phyloP scores from a whole-genome alignment of 1,284 basidiomycete species.

The Pseudozyma sp. region DNA sequence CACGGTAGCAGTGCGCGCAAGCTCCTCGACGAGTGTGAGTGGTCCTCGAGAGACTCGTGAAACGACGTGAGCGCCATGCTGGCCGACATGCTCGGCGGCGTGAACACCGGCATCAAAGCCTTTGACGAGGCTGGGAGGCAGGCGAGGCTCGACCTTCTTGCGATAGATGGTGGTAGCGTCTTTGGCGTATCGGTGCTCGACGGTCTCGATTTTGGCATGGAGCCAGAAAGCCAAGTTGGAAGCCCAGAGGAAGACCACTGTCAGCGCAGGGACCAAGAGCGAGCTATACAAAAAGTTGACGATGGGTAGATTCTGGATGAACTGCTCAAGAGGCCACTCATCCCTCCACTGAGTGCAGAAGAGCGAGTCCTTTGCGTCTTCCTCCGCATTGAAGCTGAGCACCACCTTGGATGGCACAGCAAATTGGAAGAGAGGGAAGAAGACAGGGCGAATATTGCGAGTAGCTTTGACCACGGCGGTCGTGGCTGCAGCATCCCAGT shows the following conservation, averaged over 20 bases:
- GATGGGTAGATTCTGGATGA: conserved; percentile 26
- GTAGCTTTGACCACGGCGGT: conserved; percentile 45
- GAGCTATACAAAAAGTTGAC: conserved; percentile 22
- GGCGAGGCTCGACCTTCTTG: conserved; percentile 25
- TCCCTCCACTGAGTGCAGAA: conserved; percentile 54
- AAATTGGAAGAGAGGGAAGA: conserved; percentile 54
- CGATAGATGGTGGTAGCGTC: conserved; percentile 17
- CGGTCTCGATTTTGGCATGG: conserved; percentile 26
- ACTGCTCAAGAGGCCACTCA: conserved; percentile 39
- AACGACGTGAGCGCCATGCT: conserved; percentile 15
- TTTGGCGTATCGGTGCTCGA: conserved; percentile 24
- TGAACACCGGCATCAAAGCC: conserved; percentile 39
- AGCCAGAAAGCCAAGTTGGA: conserved; percentile 46
- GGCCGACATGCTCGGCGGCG: conserved; percentile 25
- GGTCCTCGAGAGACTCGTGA: conserved; percentile 31
- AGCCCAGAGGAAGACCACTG: conserved; percentile 37
- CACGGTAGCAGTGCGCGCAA: conserved; percentile 30
- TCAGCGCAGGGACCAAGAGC: conserved; percentile 37
- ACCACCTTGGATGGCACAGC: conserved; percentile 37
- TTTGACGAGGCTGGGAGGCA: conserved; percentile 34
- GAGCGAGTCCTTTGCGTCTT: conserved; percentile 30
- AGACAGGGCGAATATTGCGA: conserved; percentile 40
- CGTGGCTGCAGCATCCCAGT: conserved; percentile 34
- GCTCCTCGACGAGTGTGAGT: conserved; percentile 26
- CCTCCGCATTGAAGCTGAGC: conserved; percentile 42